Conservation (phyloP, 2,329 filamentous ascomycete genomes). For the Colletotrichum salicis region DNA sequence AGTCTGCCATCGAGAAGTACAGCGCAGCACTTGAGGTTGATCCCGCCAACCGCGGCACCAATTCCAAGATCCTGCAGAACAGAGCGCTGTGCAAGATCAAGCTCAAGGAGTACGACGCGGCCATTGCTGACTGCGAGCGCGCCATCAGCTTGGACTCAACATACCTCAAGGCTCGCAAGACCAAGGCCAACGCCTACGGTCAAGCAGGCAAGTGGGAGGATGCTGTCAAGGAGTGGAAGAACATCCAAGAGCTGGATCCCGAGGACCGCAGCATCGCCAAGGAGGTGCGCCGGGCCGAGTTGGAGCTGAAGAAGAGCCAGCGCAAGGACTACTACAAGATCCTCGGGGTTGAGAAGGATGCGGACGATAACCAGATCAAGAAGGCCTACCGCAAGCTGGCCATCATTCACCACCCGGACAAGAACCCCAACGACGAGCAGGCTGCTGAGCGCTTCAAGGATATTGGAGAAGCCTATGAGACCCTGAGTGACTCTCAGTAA, state of each 20-base stretch:
- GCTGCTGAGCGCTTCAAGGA: slow-evolving; percentile 97
- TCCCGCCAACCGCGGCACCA: slow-evolving; percentile 87
- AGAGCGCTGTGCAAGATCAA: slow-evolving; percentile 85
- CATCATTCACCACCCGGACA: slow-evolving; percentile 95
- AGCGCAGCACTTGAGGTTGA: slow-evolving; percentile 85
- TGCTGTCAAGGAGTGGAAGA: slow-evolving; percentile 88
- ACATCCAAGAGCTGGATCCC: slow-evolving; percentile 83
- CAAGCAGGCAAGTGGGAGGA: slow-evolving; percentile 92
- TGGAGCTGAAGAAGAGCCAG: slow-evolving; percentile 97
- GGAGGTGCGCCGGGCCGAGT: slow-evolving; percentile 88
- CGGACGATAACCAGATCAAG: slow-evolving; percentile 87
- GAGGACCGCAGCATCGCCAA: slow-evolving; percentile 82
- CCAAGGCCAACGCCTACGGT: slow-evolving; percentile 89
- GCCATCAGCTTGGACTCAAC: slow-evolving; percentile 84
- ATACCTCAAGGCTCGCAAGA: slow-evolving; percentile 92
- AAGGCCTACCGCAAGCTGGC: slow-evolving; percentile 96
- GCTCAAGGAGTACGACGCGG: slow-evolving; percentile 84
- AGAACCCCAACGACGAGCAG: slow-evolving; percentile 87
- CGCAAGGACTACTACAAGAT: slow-evolving; percentile 99
- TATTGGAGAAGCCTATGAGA: slow-evolving; percentile 96
- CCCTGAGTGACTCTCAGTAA: slow-evolving; percentile 90
- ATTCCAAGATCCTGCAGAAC: slow-evolving; percentile 95
- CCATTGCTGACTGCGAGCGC: slow-evolving; percentile 86
- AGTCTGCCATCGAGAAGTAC: slow-evolving; percentile 86
- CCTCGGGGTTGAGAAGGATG: slow-evolving; percentile 86